phyloP scores from a whole-genome alignment of 495 filamentous ascomycete species.

The Rhypophila decipiens region DNA sequence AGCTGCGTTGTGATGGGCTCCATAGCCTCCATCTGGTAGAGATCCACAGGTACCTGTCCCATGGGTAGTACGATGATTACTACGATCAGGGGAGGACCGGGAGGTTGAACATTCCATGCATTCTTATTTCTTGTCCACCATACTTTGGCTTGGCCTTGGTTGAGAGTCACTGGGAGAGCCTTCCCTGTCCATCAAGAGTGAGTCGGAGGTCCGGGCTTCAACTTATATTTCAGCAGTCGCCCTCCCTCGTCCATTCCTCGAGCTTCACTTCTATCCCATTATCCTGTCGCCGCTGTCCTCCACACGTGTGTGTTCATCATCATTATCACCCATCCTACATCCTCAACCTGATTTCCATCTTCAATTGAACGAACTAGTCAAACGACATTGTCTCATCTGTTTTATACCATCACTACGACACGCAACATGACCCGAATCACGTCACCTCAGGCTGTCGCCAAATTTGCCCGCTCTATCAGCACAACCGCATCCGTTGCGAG shows the following conservation, averaged over 20 bases:
- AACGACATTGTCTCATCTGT: not conserved
- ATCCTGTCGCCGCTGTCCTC: not conserved
- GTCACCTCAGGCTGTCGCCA: too few species aligned
- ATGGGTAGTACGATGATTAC: not conserved
- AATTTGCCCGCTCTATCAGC: slow-evolving; percentile 40
- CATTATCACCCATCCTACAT: not conserved
- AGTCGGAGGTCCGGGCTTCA: slow-evolving; percentile 14
- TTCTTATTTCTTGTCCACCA: not conserved
- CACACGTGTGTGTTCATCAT: too few species aligned
- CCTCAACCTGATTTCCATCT: not conserved
- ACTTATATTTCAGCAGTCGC: slow-evolving; percentile 14
- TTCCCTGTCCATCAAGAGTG: not conserved
- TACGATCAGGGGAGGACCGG: not conserved
- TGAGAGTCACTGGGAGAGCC: too few species aligned
- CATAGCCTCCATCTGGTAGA: not conserved
- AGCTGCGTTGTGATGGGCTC: not conserved
- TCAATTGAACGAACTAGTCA: not conserved
- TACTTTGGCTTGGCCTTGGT: not conserved
- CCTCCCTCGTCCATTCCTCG: not conserved
- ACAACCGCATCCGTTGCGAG: slow-evolving; percentile 27
- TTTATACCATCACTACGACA: slow-evolving; percentile 22
- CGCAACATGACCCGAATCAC: slow-evolving; percentile 35
- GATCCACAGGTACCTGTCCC: not conserved
- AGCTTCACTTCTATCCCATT: not conserved
- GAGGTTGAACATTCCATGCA: not conserved